phyloP scores from a whole-genome alignment of 352 stramenopile genomes.

The Phytophthora sojae region DNA sequence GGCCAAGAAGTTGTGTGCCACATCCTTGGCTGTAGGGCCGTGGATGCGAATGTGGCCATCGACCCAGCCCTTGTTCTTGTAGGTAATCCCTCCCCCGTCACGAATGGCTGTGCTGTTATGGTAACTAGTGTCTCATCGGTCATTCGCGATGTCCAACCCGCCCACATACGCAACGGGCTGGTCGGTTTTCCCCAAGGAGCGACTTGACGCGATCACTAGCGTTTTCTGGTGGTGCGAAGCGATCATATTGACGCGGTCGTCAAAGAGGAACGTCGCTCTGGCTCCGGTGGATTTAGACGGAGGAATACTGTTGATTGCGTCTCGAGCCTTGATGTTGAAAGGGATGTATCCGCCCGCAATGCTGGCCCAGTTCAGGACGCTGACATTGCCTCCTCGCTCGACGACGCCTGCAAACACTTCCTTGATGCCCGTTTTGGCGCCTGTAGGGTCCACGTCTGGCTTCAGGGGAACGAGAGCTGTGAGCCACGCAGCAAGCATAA shows the following conservation, averaged over 20 bases:
- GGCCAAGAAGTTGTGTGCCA: constrained; percentile 55
- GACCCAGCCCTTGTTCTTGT: constrained; percentile 55
- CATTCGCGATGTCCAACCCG: constrained; percentile 54
- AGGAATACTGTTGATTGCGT: constrained; percentile 50
- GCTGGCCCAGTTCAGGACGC: constrained; percentile 56
- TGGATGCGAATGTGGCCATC: constrained; percentile 55
- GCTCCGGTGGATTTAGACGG: constrained; percentile 24
- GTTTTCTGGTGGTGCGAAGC: constrained; percentile 65
- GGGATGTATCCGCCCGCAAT: constrained; percentile 41
- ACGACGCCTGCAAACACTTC: constrained; percentile 42
- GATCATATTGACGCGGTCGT: constrained; percentile 49
- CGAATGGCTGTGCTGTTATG: constrained; percentile 55
- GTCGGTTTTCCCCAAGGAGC: constrained; percentile 9
- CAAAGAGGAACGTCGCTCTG: constrained; percentile 47
- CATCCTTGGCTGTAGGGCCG: constrained; percentile 47
- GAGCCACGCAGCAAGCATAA: constrained; percentile 54
- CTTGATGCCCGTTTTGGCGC: constrained; percentile 41
- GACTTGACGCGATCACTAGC: constrained; percentile 33
- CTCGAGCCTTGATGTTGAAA: constrained; percentile 44
- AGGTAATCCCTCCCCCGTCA: constrained; percentile 36
- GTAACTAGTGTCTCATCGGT: constrained; percentile 65
- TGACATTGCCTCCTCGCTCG: constrained; percentile 45
- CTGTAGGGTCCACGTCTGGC: constrained; percentile 30
- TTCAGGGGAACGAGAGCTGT: constrained; percentile 54
- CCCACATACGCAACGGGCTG: constrained; percentile 52